Base-by-base conservation (phyloP, 169 alveolate species). In the Plasmodium chabaudi region DNA sequence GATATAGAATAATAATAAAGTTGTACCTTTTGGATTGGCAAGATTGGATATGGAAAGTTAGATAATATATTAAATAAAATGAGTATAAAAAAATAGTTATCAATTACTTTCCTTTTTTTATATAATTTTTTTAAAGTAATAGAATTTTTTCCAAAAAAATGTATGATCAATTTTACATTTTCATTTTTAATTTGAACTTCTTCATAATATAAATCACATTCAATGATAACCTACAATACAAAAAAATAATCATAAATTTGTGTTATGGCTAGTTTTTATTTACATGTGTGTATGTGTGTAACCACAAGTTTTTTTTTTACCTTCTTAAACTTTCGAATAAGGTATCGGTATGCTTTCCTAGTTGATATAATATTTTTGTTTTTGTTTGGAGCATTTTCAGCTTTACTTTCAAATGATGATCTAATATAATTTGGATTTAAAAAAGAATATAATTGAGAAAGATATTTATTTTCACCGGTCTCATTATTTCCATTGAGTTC, bases 1-100 rank as follows among this genome's bases (percentile, higher is more conserved):
- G 59, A 51, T 51, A 51, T 9, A n/a, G 15, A 49, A 49, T n/a
- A 57, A 57, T 49, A 39, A 12, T 19, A 23, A 27, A 9, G 39
- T 59, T 12, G 63, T 67, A 82, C 90, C 82, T 82, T 82, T 47
- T 82, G 90, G 23, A 82, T 82, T 19, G 90, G 90, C 55, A 67
- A 67, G 65, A 82, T 82, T 51, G 90, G 56, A 34, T 82, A 82
- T 12, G 90, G 90, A 15, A 82, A 68, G 46, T 82, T 82, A 13
- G 90, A 82, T 57, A 82, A 47, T 27, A 61, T 21, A 61, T 82
- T 82, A 46, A 65, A 82, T 47, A 82, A 82, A 53, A 67, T 17
- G 23, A 82, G 90, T 9, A 82, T 79, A 53, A 82, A 82, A 67
- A 82, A 82, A 27, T 82, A 82, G 15, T 51, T 71, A 60, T 82